phyloP scores from a whole-genome alignment of 768 basidiomycete species.

The Tubosaeta sp. region DNA sequence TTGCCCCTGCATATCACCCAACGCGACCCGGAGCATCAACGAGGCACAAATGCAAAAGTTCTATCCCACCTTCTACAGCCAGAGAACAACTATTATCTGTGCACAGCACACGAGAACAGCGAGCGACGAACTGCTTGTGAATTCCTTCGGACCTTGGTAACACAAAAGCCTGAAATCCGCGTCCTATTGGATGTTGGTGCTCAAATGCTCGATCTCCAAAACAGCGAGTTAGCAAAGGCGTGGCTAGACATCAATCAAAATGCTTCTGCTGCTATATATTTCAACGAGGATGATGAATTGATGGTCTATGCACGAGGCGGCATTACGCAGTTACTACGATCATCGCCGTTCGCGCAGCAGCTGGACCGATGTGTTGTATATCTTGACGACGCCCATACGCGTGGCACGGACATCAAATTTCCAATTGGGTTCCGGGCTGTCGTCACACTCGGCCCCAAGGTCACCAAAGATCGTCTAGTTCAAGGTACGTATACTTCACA shows the following conservation, averaged over 20 bases:
- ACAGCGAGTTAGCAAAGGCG: constrained; percentile 31
- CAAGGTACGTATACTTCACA: constrained; percentile 3
- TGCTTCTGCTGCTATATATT: constrained; percentile 24
- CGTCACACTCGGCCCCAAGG: constrained; percentile 13
- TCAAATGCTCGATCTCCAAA: constrained; percentile 47
- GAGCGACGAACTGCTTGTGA: constrained; percentile 12
- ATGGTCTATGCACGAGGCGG: constrained; percentile 34
- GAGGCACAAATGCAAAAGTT: constrained; percentile 11
- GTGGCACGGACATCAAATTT: constrained; percentile 17
- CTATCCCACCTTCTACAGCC: constrained; percentile 15
- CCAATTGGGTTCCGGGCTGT: constrained; percentile 11
- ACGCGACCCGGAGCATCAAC: constrained; percentile 14
- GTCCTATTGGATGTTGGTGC: constrained; percentile 52
- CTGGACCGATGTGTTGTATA: constrained; percentile 9
- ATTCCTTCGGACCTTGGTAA: constrained; percentile 29
- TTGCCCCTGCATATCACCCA: constrained; percentile 29
- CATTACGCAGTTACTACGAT: constrained; percentile 31
- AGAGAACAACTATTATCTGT: constrained; percentile 17
- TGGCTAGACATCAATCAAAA: constrained; percentile 33
- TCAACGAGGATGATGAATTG: constrained; percentile 13
- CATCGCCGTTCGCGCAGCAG: constrained; percentile 23
- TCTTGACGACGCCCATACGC: constrained; percentile 15
- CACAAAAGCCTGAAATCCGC: constrained; percentile 31
- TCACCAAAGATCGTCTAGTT: constrained; percentile 14
- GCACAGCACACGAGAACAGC: not conserved